These are phyloP conservation scores for Pogostemon cablin DNA, from an alignment of 257 asterid species.

Conservation along the genomic window DNA sequence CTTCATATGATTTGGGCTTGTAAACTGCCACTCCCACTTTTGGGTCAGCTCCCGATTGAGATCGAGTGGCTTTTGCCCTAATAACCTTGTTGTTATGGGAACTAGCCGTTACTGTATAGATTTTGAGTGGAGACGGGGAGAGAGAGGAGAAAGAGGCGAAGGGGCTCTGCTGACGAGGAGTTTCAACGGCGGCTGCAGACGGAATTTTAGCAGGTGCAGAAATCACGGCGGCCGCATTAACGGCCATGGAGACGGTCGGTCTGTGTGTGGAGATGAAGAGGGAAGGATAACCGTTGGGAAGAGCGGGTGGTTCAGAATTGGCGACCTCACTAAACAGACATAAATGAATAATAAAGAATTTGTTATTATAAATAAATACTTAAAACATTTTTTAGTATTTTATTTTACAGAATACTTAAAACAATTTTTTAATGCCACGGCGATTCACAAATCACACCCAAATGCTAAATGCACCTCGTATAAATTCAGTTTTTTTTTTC, in stretches of 20 bases:
- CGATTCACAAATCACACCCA: too few species aligned
- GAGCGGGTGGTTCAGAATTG: conserved; percentile 40
- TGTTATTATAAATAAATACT: too few species aligned
- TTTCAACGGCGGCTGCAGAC: conserved; percentile 30
- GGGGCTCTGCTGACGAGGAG: conserved; percentile 32
- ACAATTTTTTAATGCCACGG: too few species aligned
- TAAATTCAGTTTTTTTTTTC: too few species aligned
- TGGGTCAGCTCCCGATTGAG: conserved; percentile 55
- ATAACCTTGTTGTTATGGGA: conserved; percentile 45
- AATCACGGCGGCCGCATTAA: conserved; percentile 46
- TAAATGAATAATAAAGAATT: too few species aligned
- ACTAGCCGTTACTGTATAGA: conserved; percentile 20
- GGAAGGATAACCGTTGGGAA: conserved; percentile 45
- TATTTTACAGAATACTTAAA: too few species aligned
- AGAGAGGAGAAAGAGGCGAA: conserved; percentile 31
- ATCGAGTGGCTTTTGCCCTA: conserved; percentile 46
- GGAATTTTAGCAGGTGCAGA: conserved; percentile 27
- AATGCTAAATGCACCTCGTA: too few species aligned
- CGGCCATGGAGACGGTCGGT: conserved; percentile 54
- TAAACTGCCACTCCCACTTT: conserved; percentile 84
- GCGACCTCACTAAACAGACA: neutral
- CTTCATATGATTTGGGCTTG: conserved; percentile 87
- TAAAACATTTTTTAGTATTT: too few species aligned
- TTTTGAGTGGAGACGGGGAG: conserved; percentile 25
- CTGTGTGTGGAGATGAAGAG: conserved; percentile 35